phyloP scores from a whole-genome alignment of 345 rosid species.

The Euphorbia peplus region DNA sequence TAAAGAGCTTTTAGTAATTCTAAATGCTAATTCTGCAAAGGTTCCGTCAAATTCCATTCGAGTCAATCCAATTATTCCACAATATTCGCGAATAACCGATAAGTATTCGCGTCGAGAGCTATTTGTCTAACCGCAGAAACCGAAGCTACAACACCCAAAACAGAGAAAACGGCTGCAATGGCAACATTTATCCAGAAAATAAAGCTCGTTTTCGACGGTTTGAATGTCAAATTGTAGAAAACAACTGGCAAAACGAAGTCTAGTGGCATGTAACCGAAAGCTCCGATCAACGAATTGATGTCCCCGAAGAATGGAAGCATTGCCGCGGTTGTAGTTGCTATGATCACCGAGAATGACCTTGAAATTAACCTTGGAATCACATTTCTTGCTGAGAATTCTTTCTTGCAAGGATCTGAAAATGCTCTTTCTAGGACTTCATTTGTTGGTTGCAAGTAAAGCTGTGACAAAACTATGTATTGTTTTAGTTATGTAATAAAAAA shows the following conservation, averaged over 20 bases:
- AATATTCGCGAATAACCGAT: constrained; percentile 40
- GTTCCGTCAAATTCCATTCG: no score
- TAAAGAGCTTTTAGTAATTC: no score
- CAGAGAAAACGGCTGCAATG: constrained; percentile 31
- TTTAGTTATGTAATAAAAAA: not conserved
- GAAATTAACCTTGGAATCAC: constrained; percentile 24
- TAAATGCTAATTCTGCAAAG: no score
- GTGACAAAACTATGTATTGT: not conserved
- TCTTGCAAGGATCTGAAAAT: constrained; percentile 15
- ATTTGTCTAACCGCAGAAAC: constrained; percentile 46
- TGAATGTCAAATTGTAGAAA: constrained; percentile 42
- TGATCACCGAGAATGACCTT: constrained; percentile 15
- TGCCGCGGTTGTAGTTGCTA: constrained; percentile 11
- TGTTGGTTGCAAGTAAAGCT: constrained; percentile 32
- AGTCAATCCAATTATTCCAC: no score
- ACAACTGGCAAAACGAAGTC: constrained; percentile 39
- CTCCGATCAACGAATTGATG: constrained; percentile 26
- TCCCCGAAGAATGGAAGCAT: constrained; percentile 32
- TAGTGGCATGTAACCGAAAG: constrained; percentile 30
- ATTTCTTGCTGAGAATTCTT: constrained; percentile 22
- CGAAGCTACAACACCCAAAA: constrained; percentile 32
- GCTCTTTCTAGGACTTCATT: constrained; percentile 20
- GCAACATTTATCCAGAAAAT: constrained; percentile 39
- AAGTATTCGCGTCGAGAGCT: constrained; percentile 41
- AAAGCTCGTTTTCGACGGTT: constrained; percentile 38